Conservation (phyloP, 140 eudicot genomes). For the Cichorium intybus region DNA sequence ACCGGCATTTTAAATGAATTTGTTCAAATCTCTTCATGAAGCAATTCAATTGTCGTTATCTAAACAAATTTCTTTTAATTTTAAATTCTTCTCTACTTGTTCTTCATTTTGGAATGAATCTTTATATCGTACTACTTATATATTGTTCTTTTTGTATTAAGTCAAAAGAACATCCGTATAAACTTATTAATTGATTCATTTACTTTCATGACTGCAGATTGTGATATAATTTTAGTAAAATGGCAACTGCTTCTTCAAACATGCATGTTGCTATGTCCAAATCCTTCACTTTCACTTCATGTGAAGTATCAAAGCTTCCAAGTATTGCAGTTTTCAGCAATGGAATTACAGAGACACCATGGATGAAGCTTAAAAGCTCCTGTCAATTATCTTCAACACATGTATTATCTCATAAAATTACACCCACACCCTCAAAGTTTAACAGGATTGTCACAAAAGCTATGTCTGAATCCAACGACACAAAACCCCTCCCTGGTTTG, state of each 20-base stretch:
- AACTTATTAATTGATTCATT: not conserved
- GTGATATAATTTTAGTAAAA: constrained; percentile 14
- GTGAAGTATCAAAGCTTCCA: constrained; percentile 36
- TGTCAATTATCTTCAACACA: constrained; percentile 40
- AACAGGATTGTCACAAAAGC: constrained; percentile 47
- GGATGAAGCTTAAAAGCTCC: constrained; percentile 40
- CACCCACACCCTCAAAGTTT: constrained; percentile 25
- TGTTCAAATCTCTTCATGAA: too few species aligned
- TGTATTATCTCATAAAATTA: constrained; percentile 31
- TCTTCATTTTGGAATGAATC: too few species aligned
- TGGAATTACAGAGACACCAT: constrained; percentile 36
- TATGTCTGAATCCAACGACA: constrained; percentile 43
- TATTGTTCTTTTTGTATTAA: too few species aligned
- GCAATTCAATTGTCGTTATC: too few species aligned
- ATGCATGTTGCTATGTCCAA: constrained; percentile 32
- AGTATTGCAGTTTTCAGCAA: constrained; percentile 39
- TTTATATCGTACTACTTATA: too few species aligned
- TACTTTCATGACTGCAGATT: constrained; percentile 19
- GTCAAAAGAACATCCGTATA: too few species aligned
- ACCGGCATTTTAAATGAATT: too few species aligned
- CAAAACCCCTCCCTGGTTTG: constrained; percentile 55
- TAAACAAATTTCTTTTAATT: too few species aligned
- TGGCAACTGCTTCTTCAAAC: constrained; percentile 53
- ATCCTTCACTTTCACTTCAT: constrained; percentile 35
- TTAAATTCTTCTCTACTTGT: too few species aligned